These are phyloP conservation scores for Phytophthora melonis DNA, from an alignment of 352 stramenopile genomes.

Conservation along the genomic window DNA sequence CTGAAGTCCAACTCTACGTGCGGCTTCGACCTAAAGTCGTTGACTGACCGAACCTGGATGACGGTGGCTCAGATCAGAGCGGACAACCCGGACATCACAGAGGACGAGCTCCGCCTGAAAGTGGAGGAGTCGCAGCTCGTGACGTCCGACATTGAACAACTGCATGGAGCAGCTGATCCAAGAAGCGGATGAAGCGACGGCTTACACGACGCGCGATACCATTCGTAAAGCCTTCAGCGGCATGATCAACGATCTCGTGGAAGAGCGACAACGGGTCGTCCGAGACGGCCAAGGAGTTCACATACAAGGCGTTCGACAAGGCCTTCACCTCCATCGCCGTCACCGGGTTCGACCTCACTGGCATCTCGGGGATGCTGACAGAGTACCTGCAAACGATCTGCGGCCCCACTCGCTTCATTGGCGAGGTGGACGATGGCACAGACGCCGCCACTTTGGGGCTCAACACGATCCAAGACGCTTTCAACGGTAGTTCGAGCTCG, in stretches of 20 bases:
- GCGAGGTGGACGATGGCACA: conserved; percentile 64
- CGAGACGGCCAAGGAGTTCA: conserved; percentile 45
- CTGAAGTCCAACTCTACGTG: conserved; percentile 51
- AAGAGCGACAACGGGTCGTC: conserved; percentile 41
- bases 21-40: conserved; percentile 45
- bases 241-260: conserved; percentile 64
- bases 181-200: conserved; percentile 37
- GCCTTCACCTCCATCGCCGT: conserved; percentile 57
- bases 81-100: conserved; percentile 39
- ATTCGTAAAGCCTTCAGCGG: conserved; percentile 62
- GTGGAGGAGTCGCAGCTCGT: conserved; percentile 58
- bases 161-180: conserved; percentile 53
- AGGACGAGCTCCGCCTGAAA: conserved; percentile 51
- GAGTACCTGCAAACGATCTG: conserved; percentile 70
- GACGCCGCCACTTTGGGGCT: conserved; percentile 53
- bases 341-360: conserved; percentile 58
- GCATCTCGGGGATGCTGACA: conserved; percentile 49
- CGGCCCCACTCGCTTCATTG: conserved; percentile 59
- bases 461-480: conserved; percentile 49
- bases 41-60: conserved; percentile 56
- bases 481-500: conserved; percentile 45
- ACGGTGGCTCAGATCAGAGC: conserved; percentile 51
- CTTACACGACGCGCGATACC: conserved; percentile 54
- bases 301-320: conserved; percentile 50
- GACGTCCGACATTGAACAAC: conserved; percentile 59